Evolutionary conservation across 2,329 filamentous ascomycete genomes (phyloP).

Genomic region (Zymoseptoria ardabiliae): DNA sequence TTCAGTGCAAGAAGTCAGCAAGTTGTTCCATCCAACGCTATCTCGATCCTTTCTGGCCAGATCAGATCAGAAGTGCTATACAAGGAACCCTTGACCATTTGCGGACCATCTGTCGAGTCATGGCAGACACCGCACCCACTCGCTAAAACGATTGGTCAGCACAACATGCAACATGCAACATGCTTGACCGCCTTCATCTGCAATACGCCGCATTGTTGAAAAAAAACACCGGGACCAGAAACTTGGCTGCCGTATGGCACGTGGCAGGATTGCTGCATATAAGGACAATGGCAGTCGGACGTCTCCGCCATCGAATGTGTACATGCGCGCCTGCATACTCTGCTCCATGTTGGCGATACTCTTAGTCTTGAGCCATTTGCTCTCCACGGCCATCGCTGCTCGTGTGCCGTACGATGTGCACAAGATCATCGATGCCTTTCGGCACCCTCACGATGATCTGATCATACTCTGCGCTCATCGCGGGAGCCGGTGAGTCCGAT

Average conservation of each 20-base stretch:
- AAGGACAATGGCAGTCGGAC: not conserved
- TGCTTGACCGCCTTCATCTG: not conserved
- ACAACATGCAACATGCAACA: not conserved
- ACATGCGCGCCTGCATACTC: not conserved
- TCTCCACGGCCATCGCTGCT: not conserved
- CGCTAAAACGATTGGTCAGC: not conserved
- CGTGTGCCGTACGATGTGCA: constrained; percentile 10
- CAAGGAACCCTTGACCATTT: not conserved
- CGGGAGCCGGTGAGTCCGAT: constrained; percentile 5
- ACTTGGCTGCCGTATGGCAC: not conserved
- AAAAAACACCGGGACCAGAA: not conserved
- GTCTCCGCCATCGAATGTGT: not conserved
- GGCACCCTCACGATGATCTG: constrained; percentile 11
- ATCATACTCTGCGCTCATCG: constrained; percentile 14
- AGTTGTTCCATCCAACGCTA: no score
- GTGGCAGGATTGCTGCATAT: not conserved
- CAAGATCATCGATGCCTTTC: constrained; percentile 10
- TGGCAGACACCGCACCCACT: not conserved
- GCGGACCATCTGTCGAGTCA: not conserved
- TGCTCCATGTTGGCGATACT: not conserved
- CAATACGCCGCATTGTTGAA: not conserved
- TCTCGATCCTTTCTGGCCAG: no score
- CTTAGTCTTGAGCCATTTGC: not conserved
- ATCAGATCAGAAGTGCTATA: no score
- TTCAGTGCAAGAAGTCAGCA: no score